Evolutionary conservation across 768 basidiomycete genomes (phyloP), one percentile per base, ranked within the genome.

Genomic region (Mycena rosella): DNA sequence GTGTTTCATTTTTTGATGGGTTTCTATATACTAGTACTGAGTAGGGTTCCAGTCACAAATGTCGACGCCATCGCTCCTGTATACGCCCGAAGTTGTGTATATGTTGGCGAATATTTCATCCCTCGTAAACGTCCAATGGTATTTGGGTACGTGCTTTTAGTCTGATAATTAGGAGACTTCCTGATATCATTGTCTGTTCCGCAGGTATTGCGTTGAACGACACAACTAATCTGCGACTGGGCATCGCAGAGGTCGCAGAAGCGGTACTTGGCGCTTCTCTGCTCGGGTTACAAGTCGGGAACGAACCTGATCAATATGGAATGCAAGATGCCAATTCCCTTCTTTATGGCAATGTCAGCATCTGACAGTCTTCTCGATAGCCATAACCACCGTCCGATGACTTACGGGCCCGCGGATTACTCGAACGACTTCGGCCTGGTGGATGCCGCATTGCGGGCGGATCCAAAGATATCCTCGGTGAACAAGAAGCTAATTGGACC

Each of bases 161-260:
- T n/a, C n/a, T n/a, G n/a, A n/a, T n/a, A n/a, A n/a, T 44, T 66
- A 65, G 20, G 63, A 72, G 20, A 22, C 24, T 2, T 65, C n/a
- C 68, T n/a, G 32, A 10, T 22, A n/a, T 24, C 0, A 64, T 86
- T 93, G 27, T 89, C 89, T 0, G 74, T 79, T 0, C 77, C 77
- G 87, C 55, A 66, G 88, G 86, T 80, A 63, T 92, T 8, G 91
- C 91, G 0, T 92, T 94, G 78, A 91, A 92, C 72, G 87, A 92
- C 54, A 87, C 87, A 20, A 69, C 80, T 44, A 79, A 88, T 71
- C 85, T 86, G 74, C 78, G 85, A 10, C 78, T 91, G 9, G 79
- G 76, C 26, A 89, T 93, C 48, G 90, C 86, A 7, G 86, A 90
- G 71, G 77, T 82, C 59, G 90, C 88, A 1, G 85, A 94, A 72